These are phyloP conservation scores for Venturia effusa DNA, from an alignment of 2,329 filamentous ascomycete genomes.

Conservation along the genomic window DNA sequence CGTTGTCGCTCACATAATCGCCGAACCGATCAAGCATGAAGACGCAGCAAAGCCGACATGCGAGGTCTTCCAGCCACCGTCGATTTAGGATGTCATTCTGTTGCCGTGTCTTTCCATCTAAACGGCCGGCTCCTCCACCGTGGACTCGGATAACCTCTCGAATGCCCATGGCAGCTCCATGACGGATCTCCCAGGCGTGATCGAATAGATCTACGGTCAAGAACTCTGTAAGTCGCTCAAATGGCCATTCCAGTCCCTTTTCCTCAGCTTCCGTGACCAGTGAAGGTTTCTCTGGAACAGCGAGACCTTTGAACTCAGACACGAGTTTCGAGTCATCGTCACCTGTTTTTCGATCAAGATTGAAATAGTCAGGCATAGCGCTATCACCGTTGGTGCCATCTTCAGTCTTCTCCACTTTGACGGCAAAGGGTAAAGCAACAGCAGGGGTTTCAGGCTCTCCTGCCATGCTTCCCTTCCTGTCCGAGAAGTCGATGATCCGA, in stretches of 20 bases:
- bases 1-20: constrained; percentile 95
- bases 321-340: constrained; percentile 91
- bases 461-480: constrained; percentile 51
- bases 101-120: constrained; percentile 53
- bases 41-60: constrained; percentile 89
- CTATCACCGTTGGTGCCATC: constrained; percentile 55
- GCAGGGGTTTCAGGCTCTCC: constrained; percentile 46
- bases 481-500: constrained; percentile 76
- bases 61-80: constrained; percentile 84
- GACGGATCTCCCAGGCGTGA: constrained; percentile 84
- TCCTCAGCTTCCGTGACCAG: constrained; percentile 68
- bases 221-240: constrained; percentile 86
- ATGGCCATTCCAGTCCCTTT: constrained; percentile 83
- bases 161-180: constrained; percentile 90
- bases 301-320: constrained; percentile 84
- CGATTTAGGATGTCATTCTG: constrained; percentile 76
- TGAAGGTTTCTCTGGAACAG: constrained; percentile 72
- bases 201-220: constrained; percentile 91
- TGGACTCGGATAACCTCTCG: constrained; percentile 89
- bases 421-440: constrained; percentile 41
- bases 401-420: constrained; percentile 50
- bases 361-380: constrained; percentile 71
- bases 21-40: constrained; percentile 97
- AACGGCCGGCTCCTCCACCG: constrained; percentile 73
- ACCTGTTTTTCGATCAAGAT: constrained; percentile 64